Evolutionary conservation across 352 stramenopile species (phyloP), one percentile per base, ranked within the genome.

Genomic region (Globisporangium emineosum): DNA sequence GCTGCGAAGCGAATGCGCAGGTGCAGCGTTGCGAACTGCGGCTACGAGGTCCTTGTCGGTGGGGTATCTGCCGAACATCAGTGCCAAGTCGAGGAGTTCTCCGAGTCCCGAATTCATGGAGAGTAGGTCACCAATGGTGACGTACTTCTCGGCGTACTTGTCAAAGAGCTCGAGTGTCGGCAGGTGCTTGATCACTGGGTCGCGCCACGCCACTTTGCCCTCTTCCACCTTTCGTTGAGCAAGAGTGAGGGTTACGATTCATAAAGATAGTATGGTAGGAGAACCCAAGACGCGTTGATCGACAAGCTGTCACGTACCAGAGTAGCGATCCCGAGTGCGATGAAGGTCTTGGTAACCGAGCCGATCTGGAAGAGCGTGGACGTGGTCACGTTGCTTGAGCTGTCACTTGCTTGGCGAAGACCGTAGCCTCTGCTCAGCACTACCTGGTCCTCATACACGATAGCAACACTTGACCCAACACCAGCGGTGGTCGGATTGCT

Each of bases 331-430:
- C 70, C 75, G 5, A 82, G 66, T 17, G 73, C 72, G 30, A 90
- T 71, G 47, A 90, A 86, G 17, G 79, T 89, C 69, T 90, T 90
- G 7, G 72, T 77, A 21, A 90, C 72, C 1, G 81, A 90, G 7
- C 81, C 81, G 53, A 90, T 86, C 68, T 90, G 76, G 61, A 90
- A 90, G 58, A 87, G 62, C n/a, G 76, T 77, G 13, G 75, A 68
- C 30, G 59, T 67, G 1, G 77, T 76, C 30, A 89, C 79, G 0
- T 55, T 29, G 40, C 63, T 83, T 12, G 30, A 54, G 3, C 52
- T 57, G 42, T 84, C 72, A 17, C 77, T 76, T 30, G 53, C 63
- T 66, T 78, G 35, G 1, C 74, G 65, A 33, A 82, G 67, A 0
- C 75, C 75, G 40, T 79, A 82, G 6, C 75, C 75, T 52, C 75